Percentiles rank a stretch among this genome's conserved stretches.
These are phyloP conservation scores for Trichoderma gamsii DNA, from an alignment of 495 filamentous ascomycete genomes.

Conservation along the genomic window DNA sequence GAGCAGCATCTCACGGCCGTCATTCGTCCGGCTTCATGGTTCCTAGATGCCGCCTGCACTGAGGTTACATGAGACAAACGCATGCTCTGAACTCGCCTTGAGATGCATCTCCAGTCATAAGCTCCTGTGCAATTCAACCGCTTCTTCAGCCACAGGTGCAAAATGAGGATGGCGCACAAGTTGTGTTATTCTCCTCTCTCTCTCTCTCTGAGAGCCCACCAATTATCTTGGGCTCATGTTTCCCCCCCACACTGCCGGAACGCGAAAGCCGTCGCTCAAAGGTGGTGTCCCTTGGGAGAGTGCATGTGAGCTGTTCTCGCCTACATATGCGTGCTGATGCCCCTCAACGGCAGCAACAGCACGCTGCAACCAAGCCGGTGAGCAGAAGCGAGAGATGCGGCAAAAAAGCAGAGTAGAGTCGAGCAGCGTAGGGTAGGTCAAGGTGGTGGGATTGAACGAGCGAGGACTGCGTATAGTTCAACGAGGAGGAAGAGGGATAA, in stretches of 20 bases:
- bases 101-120: background rate
- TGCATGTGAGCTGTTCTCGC: slow-evolving; percentile 2
- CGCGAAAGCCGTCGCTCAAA: background rate
- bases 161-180: background rate
- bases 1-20: background rate
- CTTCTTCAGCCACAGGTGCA: background rate
- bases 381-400: background rate
- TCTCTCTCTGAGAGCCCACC: background rate
- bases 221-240: background rate
- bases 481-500: background rate
- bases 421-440: background rate
- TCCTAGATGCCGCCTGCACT: background rate
- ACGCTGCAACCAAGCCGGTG: slow-evolving; percentile 9
- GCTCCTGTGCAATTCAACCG: background rate
- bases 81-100: background rate
- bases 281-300: background rate
- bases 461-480: background rate
- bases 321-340: slow-evolving; percentile 9
- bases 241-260: background rate
- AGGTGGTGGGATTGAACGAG: background rate
- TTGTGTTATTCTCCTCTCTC: background rate
- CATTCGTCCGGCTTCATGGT: slow-evolving; percentile 1
- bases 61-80: slow-evolving; percentile 1
- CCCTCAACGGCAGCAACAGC: slow-evolving; percentile 8
- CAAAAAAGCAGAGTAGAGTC: background rate